Evolutionary conservation across 2,329 filamentous ascomycete genomes (phyloP).

Genomic region (Aspergillus quadrilineatus): DNA sequence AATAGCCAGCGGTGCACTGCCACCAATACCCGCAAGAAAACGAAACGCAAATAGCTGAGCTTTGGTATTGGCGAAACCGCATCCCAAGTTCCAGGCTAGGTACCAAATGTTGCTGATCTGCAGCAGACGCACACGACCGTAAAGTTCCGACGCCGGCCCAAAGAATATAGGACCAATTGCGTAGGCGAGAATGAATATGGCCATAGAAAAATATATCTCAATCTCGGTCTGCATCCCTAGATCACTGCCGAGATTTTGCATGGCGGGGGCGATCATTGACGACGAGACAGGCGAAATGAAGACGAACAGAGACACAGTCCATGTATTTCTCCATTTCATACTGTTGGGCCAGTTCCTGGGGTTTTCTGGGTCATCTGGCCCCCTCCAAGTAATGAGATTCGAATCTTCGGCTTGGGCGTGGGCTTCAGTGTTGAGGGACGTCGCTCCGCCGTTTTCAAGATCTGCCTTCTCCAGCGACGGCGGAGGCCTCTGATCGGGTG

Average conservation of each 20-base stretch:
- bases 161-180: constrained; percentile 32
- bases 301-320: constrained; percentile 57
- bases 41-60: constrained; percentile 48
- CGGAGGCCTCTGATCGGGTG: neutral
- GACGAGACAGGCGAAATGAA: constrained; percentile 63
- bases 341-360: constrained; percentile 55
- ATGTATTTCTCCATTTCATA: constrained; percentile 55
- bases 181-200: constrained; percentile 56
- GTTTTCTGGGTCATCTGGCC: constrained; percentile 48
- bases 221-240: constrained; percentile 49
- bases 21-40: constrained; percentile 60
- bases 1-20: constrained; percentile 40
- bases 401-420: neutral
- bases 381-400: constrained; percentile 1
- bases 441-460: neutral
- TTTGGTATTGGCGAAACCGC: constrained; percentile 41
- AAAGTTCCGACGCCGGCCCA: constrained; percentile 19
- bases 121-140: constrained; percentile 15
- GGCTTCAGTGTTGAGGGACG: neutral
- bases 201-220: constrained; percentile 49
- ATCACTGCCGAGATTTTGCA: constrained; percentile 52
- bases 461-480: neutral
- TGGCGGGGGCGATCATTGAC: constrained; percentile 56
- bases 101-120: constrained; percentile 19
- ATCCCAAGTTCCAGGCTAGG: constrained; percentile 17